Evolutionary conservation across 257 asterid genomes (phyloP), one percentile per base, ranked within the genome.

Genomic region (Solanum raphanifolium): DNA sequence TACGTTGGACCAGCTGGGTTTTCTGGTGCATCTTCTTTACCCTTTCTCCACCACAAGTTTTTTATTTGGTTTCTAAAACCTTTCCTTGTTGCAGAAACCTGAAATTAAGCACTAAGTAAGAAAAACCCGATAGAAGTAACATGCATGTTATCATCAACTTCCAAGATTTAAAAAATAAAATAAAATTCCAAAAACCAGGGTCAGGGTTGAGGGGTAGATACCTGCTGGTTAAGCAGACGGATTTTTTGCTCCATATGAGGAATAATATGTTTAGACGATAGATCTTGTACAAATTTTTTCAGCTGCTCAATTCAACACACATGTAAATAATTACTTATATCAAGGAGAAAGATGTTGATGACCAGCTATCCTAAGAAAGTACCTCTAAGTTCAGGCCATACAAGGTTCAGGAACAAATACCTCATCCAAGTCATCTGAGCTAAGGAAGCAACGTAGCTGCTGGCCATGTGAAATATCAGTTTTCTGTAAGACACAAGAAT

Each of bases 21-120:
- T 78, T 96, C 99, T 39, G 95, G 94, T 83, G 88, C 88, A 87
- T 96, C 99, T 8, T 97, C 99, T 93, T 96, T 97, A 87, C 99
- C 99, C 93, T 96, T 97, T 92, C 99, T 95, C 99, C 99, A 95
- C 99, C 99, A 97, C 83, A 97, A 91, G 92, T 96, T 96, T 91
- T 95, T 97, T 81, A 97, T 95, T 94, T 97, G 99, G 93, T 97
- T 97, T 90, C 98, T 94, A 83, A 97, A 97, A 88, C 99, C 99
- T 90, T 93, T 97, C 90, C 99, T 94, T 90, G 99, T 97, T 2
- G 98, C 98, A 86, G 99, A 95, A 91, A 97, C 98, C 99, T 97
- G 91, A 9, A 82, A 72, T 86, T 85, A 87, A 90, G 88, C 55
- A 89, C 69, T 16, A 82, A 82, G 86, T 82, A 36, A 31, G 41